Evolutionary conservation across 73 alveolate species (phyloP), one percentile per base, ranked within the genome.

Genomic region (Tetrahymena elliotti): DNA sequence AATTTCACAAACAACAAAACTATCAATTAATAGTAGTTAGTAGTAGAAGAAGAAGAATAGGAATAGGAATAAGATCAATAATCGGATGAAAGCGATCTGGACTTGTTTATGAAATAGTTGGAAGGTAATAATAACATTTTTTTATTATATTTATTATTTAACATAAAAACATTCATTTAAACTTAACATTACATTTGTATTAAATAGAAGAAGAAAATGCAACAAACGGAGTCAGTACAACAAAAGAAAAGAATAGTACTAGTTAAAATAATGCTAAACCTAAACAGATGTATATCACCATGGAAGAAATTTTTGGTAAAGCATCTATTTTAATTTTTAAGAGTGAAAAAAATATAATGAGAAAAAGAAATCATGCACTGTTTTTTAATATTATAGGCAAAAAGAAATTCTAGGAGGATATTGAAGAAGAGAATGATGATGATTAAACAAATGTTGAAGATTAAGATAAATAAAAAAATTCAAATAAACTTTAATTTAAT

Each of bases 11-110:
- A 33, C 92, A 24, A 53, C 53, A 36, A 93, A 88, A 35, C 53
- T 34, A 35, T 33, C 93, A 33, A 92, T 27, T 34, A 84, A 88
- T 33, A 93, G 41, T n/a, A 93, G 96, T 31, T 88, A 93, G 94
- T 94, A 31, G 96, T n/a, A 16, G 95, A 83, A 12, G 94, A 95
- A 36, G 52, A 93, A 31, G 99, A 97, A 12, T 47, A 47, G 20
- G 82, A 47, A n/a, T n/a, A n/a, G n/a, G n/a, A n/a, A n/a, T n/a
- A n/a, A n/a, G n/a, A n/a, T n/a, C n/a, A n/a, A n/a, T n/a, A n/a
- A 35, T 98, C 95, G 83, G 98, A 97, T 83, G 99, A 96, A 54
- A 97, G 97, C 92, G 97, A 98, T 36, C 95, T 97, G 24, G 99
- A 97, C 33, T 98, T 97, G 83, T 97, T 53, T 84, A 97, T 97